Evolutionary conservation across 768 basidiomycete species (phyloP).

Genomic region (Lactarius hengduanensis): DNA sequence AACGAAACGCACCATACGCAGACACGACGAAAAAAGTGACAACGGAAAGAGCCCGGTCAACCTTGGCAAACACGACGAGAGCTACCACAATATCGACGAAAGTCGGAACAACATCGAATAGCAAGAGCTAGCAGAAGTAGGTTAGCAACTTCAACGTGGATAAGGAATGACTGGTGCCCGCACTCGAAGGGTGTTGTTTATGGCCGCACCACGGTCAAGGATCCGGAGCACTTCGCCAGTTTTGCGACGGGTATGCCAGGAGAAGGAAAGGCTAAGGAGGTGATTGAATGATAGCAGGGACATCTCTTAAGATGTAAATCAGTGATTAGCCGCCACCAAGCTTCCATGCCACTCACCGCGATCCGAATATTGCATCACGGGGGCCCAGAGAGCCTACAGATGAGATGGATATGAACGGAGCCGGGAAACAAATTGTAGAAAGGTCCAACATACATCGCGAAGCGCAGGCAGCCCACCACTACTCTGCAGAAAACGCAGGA

Average conservation of each 20-base stretch:
- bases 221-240: conserved; percentile 85
- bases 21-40: conserved; percentile 73
- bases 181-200: conserved; percentile 78
- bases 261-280: conserved; percentile 79
- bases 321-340: conserved; percentile 4
- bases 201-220: conserved; percentile 79
- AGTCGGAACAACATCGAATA: conserved; percentile 84
- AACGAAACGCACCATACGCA: conserved; percentile 54
- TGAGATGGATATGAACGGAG: not conserved
- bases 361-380: conserved; percentile 89
- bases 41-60: conserved; percentile 64
- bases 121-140: conserved; percentile 50
- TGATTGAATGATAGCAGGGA: conserved; percentile 83
- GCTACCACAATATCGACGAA: conserved; percentile 78
- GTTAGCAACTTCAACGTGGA: conserved; percentile 13
- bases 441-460: conserved; percentile 39
- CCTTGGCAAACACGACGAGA: conserved; percentile 60
- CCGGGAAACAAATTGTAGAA: not conserved
- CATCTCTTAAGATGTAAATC: conserved; percentile 57
- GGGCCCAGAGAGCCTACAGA: conserved; percentile 68
- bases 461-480: conserved; percentile 73
- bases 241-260: conserved; percentile 79
- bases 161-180: not conserved
- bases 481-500: conserved; percentile 70
- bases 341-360: conserved; percentile 42